Percentiles rank a stretch among this genome's conserved stretches.
Conservation (phyloP, 2,329 filamentous ascomycete genomes). For the Ceratocystis variospora region DNA sequence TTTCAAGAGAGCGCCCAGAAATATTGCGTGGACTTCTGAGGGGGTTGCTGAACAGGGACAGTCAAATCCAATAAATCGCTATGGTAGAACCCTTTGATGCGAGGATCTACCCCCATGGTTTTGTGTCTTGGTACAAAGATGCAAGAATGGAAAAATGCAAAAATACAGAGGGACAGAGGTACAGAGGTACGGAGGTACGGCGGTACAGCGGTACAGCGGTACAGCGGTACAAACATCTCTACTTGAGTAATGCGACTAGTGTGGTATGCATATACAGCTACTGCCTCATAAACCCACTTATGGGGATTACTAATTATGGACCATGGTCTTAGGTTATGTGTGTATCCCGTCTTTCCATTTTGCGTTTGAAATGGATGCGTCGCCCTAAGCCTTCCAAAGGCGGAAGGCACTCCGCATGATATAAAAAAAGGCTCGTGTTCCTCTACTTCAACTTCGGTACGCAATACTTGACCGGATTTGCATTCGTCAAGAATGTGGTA, state of each 20-base stretch:
- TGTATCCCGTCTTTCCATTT: constrained; percentile 7
- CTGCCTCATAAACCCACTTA: not conserved
- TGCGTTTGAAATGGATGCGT: not conserved
- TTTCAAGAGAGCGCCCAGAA: not conserved
- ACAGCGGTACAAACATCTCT: too few relatives aligned
- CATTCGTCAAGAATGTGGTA: too few relatives aligned
- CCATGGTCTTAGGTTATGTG: not conserved
- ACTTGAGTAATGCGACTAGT: not conserved
- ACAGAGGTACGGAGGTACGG: too few relatives aligned
- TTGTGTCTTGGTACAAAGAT: not conserved
- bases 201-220: too few relatives aligned
- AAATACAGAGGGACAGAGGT: too few relatives aligned
- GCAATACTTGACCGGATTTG: too few relatives aligned
- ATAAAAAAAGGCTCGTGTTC: too few relatives aligned
- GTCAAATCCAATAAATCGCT: constrained; percentile 5
- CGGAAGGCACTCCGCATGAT: not conserved
- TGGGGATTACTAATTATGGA: not conserved
- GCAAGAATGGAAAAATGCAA: not conserved
- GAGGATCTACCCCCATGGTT: not conserved
- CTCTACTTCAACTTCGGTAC: too few relatives aligned
- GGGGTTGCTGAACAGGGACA: not conserved
- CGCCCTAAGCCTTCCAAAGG: not conserved
- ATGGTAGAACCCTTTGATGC: not conserved
- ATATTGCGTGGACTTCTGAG: not conserved
- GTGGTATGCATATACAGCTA: not conserved